Evolutionary conservation across 352 stramenopile species (phyloP), one percentile per base, ranked within the genome.

Genomic region (Plasmopara halstedii): DNA sequence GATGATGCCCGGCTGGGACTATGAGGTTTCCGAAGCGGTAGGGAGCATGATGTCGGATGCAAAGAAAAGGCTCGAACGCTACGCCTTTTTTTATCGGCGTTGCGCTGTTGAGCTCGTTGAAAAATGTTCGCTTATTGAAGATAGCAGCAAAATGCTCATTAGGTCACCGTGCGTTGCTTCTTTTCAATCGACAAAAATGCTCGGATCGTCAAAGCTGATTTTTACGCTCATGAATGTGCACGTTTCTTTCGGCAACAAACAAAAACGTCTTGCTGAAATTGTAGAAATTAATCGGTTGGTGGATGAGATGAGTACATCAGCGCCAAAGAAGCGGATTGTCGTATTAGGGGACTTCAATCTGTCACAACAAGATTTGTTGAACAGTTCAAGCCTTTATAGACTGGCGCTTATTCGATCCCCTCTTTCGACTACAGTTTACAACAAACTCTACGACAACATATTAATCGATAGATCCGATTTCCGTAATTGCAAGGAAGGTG

Each of bases 281-380:
- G 25, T 49, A 31, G 55, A 64, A 59, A 64, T 76, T 45, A 52
- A 68, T 50, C 50, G 34, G 18, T 18, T 80, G 31, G 38, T 57
- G 25, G 49, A 42, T 13, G 54, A 59, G 21, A 26, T 73, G 10
- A 44, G 22, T 6, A 23, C 20, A 19, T 35, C 40, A 8, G 26
- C 44, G 20, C 40, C 29, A n/a, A 53, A 31, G n/a, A 32, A 45
- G 6, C 47, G 43, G 17, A 49, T 83, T 4, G 35, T 85, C 11
- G 55, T 85, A 10, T 41, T 88, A 4, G 76, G 73, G 18, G 73
- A 85, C 48, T 85, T 88, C 46, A 85, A 85, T 43, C 56, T 88
- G 32, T 56, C 69, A 1, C 73, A 66, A 0, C 63, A 81, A 27
- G 73, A 85, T 9, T 46, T 75, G 10, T 38, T 62, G 2, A 45